A percentile compares a stretch with the other conserved stretches of the same genome.
Conservation (phyloP, 2,329 filamentous ascomycete genomes). For the Clarireedia monteithiana region DNA sequence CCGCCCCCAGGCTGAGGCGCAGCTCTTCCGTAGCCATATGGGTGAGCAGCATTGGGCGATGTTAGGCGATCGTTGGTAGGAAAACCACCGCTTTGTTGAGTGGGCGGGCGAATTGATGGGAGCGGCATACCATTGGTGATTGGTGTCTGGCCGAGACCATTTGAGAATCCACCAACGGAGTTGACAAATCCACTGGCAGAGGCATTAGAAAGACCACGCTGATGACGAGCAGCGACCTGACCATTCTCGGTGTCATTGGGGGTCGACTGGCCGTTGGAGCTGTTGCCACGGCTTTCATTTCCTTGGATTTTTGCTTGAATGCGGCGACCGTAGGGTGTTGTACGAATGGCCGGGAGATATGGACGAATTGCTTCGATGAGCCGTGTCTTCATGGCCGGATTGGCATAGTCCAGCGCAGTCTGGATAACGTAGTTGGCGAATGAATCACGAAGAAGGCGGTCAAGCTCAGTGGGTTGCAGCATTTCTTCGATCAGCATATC, state of each 20-base stretch:
- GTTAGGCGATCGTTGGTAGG: conserved; percentile 21
- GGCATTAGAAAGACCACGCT: conserved; percentile 27
- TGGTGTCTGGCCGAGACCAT: conserved; percentile 19
- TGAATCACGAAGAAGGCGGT: conserved; percentile 81
- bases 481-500: conserved; percentile 83
- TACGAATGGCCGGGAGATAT: conserved; percentile 74
- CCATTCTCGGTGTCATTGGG: conserved; percentile 20
- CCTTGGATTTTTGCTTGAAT: conserved; percentile 81
- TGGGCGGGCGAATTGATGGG: conserved; percentile 13
- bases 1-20: conserved; percentile 22
- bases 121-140: conserved; percentile 16
- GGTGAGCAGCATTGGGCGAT: conserved; percentile 16
- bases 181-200: conserved; percentile 21
- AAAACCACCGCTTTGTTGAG: conserved; percentile 16
- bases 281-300: conserved; percentile 37
- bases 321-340: conserved; percentile 88
- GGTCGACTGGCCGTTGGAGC: conserved; percentile 26
- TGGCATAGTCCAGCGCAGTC: conserved; percentile 83
- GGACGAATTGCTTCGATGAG: conserved; percentile 82
- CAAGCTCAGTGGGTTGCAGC: conserved; percentile 66
- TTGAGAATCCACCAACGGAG: conserved; percentile 21
- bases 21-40: conserved; percentile 24
- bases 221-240: conserved; percentile 26
- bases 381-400: conserved; percentile 61
- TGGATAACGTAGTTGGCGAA: conserved; percentile 98